Evolutionary conservation across 305 asterid species (phyloP), one percentile per base, ranked within the genome.

Genomic region (Fraxinus nigra): DNA sequence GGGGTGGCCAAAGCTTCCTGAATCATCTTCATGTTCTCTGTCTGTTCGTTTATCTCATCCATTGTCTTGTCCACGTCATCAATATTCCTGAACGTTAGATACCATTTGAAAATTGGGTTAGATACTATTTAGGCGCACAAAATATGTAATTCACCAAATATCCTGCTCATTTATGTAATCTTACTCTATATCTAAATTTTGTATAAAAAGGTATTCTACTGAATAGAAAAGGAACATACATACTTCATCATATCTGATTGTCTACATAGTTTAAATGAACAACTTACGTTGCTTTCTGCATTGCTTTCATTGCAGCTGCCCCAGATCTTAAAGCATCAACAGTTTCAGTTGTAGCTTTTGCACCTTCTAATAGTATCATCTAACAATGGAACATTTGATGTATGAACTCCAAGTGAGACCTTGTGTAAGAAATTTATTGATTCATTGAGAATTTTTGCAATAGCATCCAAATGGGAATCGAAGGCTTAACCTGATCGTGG

Each of bases 1-100:
- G 95, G 97, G 65, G 92, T 81, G 7, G 93, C 84, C 85, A 92
- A 83, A 56, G 94, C 93, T 78, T 92, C 94, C 79, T 90, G 94
- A 73, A 91, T 92, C 83, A 86, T 93, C 80, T 90, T 92, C 91
- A 91, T 91, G 85, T 89, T 91, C 86, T 92, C 97, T 0, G 95
- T 92, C 73, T 92, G 95, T 72, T 92, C 95, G 5, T 88, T 92
- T 65, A 92, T 90, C 82, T 92, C 93, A 18, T 91, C 94, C 94
- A 92, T 90, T 26, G 97, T 92, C 84, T 90, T 91, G 90, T 92
- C 97, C 84, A 91, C 94, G n/a, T 91, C 94, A 65, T 90, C 94
- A 37, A 92, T 91, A 79, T 92, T 92, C 76, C 91, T 89, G 86
- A 20, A 63, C 16, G 33, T 61, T 61, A 48, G 18, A 72, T 46